Conservation (phyloP, 805 yeast species). For the Metschnikowia lunata region DNA sequence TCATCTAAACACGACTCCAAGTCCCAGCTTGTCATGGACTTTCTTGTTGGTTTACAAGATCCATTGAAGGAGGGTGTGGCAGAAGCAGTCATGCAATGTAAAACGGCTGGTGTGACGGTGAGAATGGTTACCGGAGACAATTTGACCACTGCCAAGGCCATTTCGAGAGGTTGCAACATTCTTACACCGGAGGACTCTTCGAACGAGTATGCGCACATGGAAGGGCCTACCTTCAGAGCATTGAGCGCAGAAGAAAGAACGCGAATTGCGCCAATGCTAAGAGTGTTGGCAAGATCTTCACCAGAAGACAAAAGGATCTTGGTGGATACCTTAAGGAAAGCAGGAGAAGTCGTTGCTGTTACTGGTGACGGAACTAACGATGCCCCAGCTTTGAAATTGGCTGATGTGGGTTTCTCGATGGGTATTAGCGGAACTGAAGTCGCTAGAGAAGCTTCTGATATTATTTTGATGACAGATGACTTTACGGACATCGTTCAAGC, state of each 20-base stretch:
- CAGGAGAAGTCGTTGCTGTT: slow-evolving; percentile 95
- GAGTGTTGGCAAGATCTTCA: slow-evolving; percentile 88
- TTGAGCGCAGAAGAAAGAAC: slow-evolving; percentile 54
- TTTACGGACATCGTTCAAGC: slow-evolving; percentile 94
- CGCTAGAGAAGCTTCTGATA: slow-evolving; percentile 95
- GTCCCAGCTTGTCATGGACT: slow-evolving; percentile 32
- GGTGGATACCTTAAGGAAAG: slow-evolving; percentile 71
- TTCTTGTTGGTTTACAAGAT: slow-evolving; percentile 89
- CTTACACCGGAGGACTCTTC: slow-evolving; percentile 47
- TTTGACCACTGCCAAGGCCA: slow-evolving; percentile 84
- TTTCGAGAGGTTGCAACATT: slow-evolving; percentile 83
- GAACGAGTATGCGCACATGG: slow-evolving; percentile 68
- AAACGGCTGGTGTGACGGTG: slow-evolving; percentile 87
- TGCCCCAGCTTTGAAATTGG: slow-evolving; percentile 94
- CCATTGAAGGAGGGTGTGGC: slow-evolving; percentile 88
- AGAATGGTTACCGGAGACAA: slow-evolving; percentile 99
- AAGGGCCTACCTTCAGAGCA: slow-evolving; percentile 85
- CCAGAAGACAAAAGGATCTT: slow-evolving; percentile 92
- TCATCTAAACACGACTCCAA: slow-evolving; percentile 24
- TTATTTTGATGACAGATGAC: slow-evolving; percentile 89
- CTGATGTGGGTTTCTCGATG: slow-evolving; percentile 98
- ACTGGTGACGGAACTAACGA: slow-evolving; percentile 99
- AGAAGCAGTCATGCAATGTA: slow-evolving; percentile 84
- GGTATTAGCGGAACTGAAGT: slow-evolving; percentile 98
- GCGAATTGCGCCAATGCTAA: slow-evolving; percentile 63